phyloP scores from a whole-genome alignment of 2,329 filamentous ascomycete genomes.

The Paraphaeosphaeria sporulosa region DNA sequence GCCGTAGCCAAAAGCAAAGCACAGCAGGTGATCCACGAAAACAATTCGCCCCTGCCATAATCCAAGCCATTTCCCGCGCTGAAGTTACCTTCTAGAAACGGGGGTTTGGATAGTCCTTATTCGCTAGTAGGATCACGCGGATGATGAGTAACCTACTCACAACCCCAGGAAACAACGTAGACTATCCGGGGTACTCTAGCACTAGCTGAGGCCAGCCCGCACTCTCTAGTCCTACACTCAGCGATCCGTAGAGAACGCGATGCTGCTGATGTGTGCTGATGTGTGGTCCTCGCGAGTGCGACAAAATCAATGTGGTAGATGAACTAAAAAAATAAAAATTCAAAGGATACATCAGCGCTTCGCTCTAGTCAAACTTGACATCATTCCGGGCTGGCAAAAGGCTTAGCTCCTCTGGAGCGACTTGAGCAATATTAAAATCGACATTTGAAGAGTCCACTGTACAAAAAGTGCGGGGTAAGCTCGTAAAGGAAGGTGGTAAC shows the following conservation, averaged over 20 bases:
- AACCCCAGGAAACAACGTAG: not conserved
- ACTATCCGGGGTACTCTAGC: not conserved
- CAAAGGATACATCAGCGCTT: too few species aligned
- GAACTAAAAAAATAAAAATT: too few species aligned
- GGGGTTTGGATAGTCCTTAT: not conserved
- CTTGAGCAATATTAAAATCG: too few species aligned
- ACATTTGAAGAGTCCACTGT: too few species aligned
- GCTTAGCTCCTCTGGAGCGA: too few species aligned
- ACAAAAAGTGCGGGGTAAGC: too few species aligned
- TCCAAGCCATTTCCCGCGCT: not conserved
- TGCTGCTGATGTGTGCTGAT: not conserved
- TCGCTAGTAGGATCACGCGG: not conserved
- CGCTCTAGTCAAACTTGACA: too few species aligned
- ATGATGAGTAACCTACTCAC: not conserved
- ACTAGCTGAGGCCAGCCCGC: conserved; percentile 3
- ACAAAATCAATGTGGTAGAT: too few species aligned
- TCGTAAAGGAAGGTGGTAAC: too few species aligned
- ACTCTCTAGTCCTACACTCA: not conserved
- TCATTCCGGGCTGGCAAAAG: too few species aligned
- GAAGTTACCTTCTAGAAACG: too few species aligned
- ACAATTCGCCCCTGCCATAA: not conserved
- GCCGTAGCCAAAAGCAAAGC: not conserved
- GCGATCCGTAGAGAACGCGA: not conserved
- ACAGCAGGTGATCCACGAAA: not conserved
- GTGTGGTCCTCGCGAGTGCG: too few species aligned